Percentiles rank a stretch among this genome's conserved stretches.
Conservation (phyloP, 2,329 filamentous ascomycete genomes). For the Calcarisporium arbuscula region DNA sequence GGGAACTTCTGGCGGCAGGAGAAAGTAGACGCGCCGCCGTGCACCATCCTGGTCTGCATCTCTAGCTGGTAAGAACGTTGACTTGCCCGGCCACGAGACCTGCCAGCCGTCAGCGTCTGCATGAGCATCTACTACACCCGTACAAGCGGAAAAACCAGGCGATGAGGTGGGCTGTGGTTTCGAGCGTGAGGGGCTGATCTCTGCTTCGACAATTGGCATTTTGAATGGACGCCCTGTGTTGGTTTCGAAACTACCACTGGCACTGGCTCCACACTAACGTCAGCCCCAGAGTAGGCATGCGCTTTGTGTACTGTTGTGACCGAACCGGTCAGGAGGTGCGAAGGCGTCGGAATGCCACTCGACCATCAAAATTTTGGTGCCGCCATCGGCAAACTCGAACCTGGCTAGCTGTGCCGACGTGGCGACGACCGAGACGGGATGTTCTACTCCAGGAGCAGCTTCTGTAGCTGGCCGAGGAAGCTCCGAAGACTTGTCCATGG, state of each 20-base stretch:
- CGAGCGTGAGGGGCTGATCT: too few relatives aligned
- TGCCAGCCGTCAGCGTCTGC: conserved; percentile 50
- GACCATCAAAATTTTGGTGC: conserved; percentile 88
- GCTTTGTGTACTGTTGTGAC: too few relatives aligned
- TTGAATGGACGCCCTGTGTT: too few relatives aligned
- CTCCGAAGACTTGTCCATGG: conserved; percentile 25
- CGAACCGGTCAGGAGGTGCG: conserved; percentile 4
- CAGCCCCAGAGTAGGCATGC: too few relatives aligned
- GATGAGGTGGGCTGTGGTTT: conserved; percentile 2
- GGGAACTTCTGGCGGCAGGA: conserved; percentile 65
- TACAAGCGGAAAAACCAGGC: conserved; percentile 1
- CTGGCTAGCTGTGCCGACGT: conserved; percentile 47
- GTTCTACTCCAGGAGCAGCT: conserved; percentile 1
- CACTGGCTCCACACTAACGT: too few relatives aligned
- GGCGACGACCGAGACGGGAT: conserved; percentile 10
- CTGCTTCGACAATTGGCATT: too few relatives aligned
- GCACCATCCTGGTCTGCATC: conserved; percentile 23
- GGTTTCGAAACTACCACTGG: too few relatives aligned
- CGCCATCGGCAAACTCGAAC: conserved; percentile 83
- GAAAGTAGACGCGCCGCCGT: conserved; percentile 68
- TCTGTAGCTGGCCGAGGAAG: conserved; percentile 23
- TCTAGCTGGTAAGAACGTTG: conserved; percentile 59
- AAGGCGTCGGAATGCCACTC: conserved; percentile 61
- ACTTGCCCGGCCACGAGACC: conserved; percentile 79
- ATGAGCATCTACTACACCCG: too few relatives aligned